Percentiles rank a stretch among this genome's conserved stretches.
Conservation (phyloP, 2,329 filamentous ascomycete genomes). For the Didymella lethalis region DNA sequence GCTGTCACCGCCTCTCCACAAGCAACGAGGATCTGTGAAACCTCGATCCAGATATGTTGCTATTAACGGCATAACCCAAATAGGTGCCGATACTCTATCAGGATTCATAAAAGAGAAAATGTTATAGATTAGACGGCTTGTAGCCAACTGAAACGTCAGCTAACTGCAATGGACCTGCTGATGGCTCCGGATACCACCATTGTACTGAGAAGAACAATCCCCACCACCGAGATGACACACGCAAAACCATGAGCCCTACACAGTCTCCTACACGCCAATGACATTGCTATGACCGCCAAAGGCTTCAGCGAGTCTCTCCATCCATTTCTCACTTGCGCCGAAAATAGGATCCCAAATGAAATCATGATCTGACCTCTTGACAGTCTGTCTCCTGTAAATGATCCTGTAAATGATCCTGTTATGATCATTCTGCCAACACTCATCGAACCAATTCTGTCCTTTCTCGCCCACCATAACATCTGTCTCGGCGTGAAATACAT, state of each 20-base stretch:
- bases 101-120: no score
- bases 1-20: no score
- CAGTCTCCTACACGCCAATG: no score
- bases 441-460: conserved; percentile 32
- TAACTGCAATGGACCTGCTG: background rate
- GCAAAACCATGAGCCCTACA: no score
- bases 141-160: no score
- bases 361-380: conserved; percentile 29
- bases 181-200: background rate
- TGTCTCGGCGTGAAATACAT: conserved; percentile 30
- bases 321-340: conserved; percentile 25
- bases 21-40: no score
- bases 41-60: no score
- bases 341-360: conserved; percentile 30
- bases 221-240: no score
- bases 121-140: background rate
- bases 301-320: conserved; percentile 20
- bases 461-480: conserved; percentile 34
- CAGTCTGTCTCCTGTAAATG: conserved; percentile 23
- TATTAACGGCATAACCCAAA: no score
- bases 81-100: no score
- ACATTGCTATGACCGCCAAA: background rate
- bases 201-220: background rate
- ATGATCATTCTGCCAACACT: conserved; percentile 22
- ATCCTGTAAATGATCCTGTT: conserved; percentile 17